Base-by-base conservation (phyloP, 2,329 filamentous ascomycete genomes). In the Trematosphaeria pertusa region DNA sequence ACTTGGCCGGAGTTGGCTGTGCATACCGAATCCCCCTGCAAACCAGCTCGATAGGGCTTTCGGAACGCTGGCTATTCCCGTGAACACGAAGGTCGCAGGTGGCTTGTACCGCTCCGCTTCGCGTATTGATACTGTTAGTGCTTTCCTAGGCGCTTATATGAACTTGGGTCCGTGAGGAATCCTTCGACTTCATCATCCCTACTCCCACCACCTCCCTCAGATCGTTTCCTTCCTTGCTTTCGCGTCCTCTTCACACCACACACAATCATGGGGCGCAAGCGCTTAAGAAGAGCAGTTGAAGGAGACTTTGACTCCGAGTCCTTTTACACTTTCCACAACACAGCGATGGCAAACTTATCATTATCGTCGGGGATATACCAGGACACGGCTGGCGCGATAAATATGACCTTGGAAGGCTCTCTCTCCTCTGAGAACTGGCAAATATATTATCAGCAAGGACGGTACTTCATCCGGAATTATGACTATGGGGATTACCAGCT, bases 401-500 rank as follows among this genome's bases (percentile, higher is more conserved):
- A 48, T 14, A 58, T 58, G 50, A 49, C 41, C 12, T n/a, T 4
- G 6, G 18, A 20, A 12, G 35, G 30, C 4, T 19, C n/a, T 6
- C 37, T 38, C 19, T 54, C 51, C 0, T 54, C 46, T 3, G 55
- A 61, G 37, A 62, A 62, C 33, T 62, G 59, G 57, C 55, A 61
- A 21, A 21, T 62, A 10, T 61, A 50, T 34, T 49, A 37, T 22
- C 57, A 61, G 41, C 28, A 44, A 15, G 59, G 55, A 2, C 49
- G 55, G 3, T 62, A 52, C 37, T 62, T 61, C 42, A 57, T 62
- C 24, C 57, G 57, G 10, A 60, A 60, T 35, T 61, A 52, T 22
- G 55, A 62, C 42, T 57, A 45, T 43, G 46, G 43, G 7, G 32
- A 32, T 3, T 53, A 26, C 9, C 59, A 62, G 37, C 34, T 62